Base-by-base conservation (phyloP, 2,329 filamentous ascomycete genomes). In the Pseudogymnoascus sp. region DNA sequence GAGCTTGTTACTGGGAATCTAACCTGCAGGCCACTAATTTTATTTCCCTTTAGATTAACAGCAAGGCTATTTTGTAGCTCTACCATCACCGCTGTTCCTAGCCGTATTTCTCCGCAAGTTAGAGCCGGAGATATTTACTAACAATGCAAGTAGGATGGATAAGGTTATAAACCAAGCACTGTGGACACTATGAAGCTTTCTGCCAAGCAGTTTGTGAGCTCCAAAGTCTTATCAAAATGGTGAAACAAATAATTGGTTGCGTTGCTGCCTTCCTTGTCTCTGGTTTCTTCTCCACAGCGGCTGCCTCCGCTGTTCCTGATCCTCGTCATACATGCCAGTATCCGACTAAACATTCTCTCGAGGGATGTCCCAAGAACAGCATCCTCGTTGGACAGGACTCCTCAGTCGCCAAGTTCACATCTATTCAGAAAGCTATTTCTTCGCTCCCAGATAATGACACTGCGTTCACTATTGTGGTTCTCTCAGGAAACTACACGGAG, bases 401-500 rank as follows among this genome's bases (percentile, higher is more conserved):
- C 56, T 71, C 74, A 44, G 67, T 62, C n/a, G 77, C 76, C 5
- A 67, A 72, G 31, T 79, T 78, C 65, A 70, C 64, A 37, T 74
- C 70, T 4, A 76, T 80, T 44, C 76, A 78, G 65, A 70, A 72
- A 28, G 78, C 78, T 7, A 78, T 80, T 31, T 62, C 59, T 12
- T 56, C 46, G 25, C 46, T 56, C 25, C 46, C 46, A 31, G 46
- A 56, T n/a, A 4, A 56, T 34, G 23, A 56, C 14, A 56, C 25
- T 5, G 67, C 71, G n/a, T 71, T 81, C 63, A 79, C 79, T 16
- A 87, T 89, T 67, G 78, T 89, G 11, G 81, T 89, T 53, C 79
- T 81, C 0, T 78, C 84, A 0, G 86, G 86, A 0, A 79, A 78
- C 64, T 89, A 88, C 69, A 80, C 73, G 0, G 82, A 86, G 68